Evolutionary conservation across 148 eudicot genomes (phyloP).

Genomic region (Fagopyrum tataricum): DNA sequence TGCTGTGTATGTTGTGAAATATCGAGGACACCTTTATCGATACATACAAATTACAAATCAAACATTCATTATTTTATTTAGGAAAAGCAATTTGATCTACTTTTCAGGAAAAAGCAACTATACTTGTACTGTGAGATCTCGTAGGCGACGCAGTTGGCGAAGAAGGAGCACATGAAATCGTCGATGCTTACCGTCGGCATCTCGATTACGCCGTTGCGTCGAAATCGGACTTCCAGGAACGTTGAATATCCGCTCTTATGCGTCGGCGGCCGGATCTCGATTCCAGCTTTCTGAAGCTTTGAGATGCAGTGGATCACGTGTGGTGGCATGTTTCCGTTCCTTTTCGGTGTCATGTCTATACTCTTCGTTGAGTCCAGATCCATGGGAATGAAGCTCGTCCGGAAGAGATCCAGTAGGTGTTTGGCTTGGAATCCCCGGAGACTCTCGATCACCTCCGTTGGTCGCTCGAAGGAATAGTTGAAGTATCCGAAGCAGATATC

Average conservation of each 20-base stretch:
- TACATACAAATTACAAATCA: not conserved
- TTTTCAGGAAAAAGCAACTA: not conserved
- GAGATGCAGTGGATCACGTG: conserved; percentile 3
- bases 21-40: conserved; percentile 18
- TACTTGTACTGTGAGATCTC: conserved; percentile 4
- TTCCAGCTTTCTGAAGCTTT: not conserved
- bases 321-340: not conserved
- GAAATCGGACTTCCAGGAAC: not conserved
- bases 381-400: too few species aligned
- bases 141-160: conserved; percentile 12
- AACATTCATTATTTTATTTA: too few species aligned
- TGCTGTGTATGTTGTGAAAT: conserved; percentile 43
- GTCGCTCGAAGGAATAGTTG: not conserved
- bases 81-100: not conserved
- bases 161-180: conserved; percentile 11
- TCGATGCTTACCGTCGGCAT: conserved; percentile 12
- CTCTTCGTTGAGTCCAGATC: not conserved
- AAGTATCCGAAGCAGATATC: conserved; percentile 4
- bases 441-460: not conserved
- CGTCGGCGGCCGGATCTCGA: conserved; percentile 11
- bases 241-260: not conserved
- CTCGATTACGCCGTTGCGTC: conserved; percentile 1
- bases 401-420: too few species aligned
- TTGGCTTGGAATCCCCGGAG: too few species aligned
- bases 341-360: not conserved